Percentiles rank a stretch among this genome's conserved stretches.
Evolutionary conservation across 805 yeast species (phyloP).

Genomic region (Barnettozyma botsteinii): DNA sequence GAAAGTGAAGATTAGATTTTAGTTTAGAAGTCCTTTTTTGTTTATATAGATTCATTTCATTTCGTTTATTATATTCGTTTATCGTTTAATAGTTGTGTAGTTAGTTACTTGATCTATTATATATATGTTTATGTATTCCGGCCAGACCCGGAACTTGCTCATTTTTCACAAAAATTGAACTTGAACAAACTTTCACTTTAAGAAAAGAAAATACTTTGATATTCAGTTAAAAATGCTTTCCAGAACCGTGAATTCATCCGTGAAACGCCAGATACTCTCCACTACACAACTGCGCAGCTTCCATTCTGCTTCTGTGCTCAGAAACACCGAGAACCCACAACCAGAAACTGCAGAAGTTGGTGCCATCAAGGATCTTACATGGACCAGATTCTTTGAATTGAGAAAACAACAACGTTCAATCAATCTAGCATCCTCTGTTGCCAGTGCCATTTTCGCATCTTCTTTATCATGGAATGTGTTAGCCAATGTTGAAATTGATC

Average conservation of each 20-base stretch:
- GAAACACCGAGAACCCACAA: constrained; percentile 6
- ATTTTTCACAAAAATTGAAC: too few species aligned
- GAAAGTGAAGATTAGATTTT: constrained; percentile 21
- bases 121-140: too few species aligned
- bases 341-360: too few species aligned
- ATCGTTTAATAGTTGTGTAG: too few species aligned
- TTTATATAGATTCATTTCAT: neutral
- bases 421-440: constrained; percentile 59
- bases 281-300: neutral
- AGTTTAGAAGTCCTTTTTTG: too few species aligned
- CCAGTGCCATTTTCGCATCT: constrained; percentile 64
- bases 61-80: neutral
- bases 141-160: neutral
- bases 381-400: constrained; percentile 77
- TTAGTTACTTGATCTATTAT: too few species aligned
- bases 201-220: neutral
- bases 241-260: constrained; percentile 5
- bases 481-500: constrained; percentile 79
- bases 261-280: constrained; percentile 6
- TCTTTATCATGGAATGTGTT: constrained; percentile 66
- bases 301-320: neutral
- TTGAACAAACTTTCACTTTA: too few species aligned
- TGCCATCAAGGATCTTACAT: constrained; percentile 38
- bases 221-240: constrained; percentile 6
- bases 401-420: constrained; percentile 71